Conservation (phyloP, 805 yeast genomes). For the Metschnikowia picachoensis region DNA sequence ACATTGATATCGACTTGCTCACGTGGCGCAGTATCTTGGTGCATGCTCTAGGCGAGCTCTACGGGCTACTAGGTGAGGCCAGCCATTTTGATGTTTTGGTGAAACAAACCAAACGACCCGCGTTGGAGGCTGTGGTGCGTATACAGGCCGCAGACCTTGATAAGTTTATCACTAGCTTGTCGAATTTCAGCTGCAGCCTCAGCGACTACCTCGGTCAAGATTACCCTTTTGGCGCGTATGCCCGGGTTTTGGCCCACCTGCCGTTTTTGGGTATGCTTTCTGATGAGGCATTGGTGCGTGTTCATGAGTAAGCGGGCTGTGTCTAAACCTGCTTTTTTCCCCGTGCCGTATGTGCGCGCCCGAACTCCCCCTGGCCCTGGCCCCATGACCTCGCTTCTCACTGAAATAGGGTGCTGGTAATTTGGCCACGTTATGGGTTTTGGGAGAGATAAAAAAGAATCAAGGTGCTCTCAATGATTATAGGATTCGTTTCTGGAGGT, state of each 20-base stretch:
- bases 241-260: conserved; percentile 17
- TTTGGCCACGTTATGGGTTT: too few species aligned
- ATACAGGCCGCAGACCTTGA: conserved; percentile 28
- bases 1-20: conserved; percentile 23
- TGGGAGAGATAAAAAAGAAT: too few species aligned
- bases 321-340: too few species aligned
- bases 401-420: too few species aligned
- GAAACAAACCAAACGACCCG: conserved; percentile 12
- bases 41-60: conserved; percentile 23
- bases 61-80: conserved; percentile 35
- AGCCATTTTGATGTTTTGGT: conserved; percentile 27
- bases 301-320: background rate
- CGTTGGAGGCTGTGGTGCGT: conserved; percentile 22
- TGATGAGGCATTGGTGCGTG: conserved; percentile 7
- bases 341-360: background rate
- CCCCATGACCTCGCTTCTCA: background rate
- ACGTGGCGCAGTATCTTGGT: conserved; percentile 31
- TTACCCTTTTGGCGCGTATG: conserved; percentile 18
- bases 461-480: too few species aligned
- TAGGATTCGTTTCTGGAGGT: too few species aligned
- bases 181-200: conserved; percentile 29
- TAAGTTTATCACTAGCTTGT: conserved; percentile 28
- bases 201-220: conserved; percentile 22
- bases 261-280: conserved; percentile 22
- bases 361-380: background rate